A percentile compares a stretch with the other conserved stretches of the same genome.
Conservation (phyloP, 2,329 filamentous ascomycete genomes). For the Ambrosiella xylebori region DNA sequence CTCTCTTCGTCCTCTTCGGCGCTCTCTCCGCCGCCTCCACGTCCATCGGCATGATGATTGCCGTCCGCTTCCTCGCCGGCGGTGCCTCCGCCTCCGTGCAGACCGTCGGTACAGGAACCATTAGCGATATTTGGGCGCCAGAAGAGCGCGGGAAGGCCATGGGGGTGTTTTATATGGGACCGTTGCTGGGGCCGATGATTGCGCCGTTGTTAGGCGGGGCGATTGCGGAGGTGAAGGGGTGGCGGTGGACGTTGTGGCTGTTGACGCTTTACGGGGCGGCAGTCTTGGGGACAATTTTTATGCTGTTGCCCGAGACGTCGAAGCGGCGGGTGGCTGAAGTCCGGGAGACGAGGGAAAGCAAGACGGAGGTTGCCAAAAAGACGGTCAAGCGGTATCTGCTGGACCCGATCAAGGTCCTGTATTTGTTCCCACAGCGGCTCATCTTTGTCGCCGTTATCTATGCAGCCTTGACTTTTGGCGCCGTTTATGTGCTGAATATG, state of each 20-base stretch:
- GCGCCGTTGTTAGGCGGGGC: slow-evolving; percentile 62
- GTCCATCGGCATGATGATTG: slow-evolving; percentile 59
- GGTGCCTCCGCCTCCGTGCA: slow-evolving; percentile 68
- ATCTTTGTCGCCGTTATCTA: slow-evolving; percentile 59
- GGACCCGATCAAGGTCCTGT: slow-evolving; percentile 54
- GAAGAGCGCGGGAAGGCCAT: slow-evolving; percentile 61
- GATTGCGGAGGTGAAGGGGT: slow-evolving; percentile 50
- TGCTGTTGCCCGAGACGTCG: slow-evolving; percentile 51
- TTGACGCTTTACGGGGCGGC: slow-evolving; percentile 50
- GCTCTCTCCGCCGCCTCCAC: slow-evolving; percentile 50
- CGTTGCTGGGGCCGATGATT: slow-evolving; percentile 55
- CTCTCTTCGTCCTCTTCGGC: slow-evolving; percentile 54
- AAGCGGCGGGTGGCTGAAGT: slow-evolving; percentile 22
- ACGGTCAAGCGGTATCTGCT: slow-evolving; percentile 45
- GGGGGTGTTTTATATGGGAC: slow-evolving; percentile 68
- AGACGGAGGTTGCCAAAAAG: slow-evolving; percentile 28
- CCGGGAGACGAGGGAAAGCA: background rate
- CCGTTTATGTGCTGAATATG: slow-evolving; percentile 63
- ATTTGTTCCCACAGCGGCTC: slow-evolving; percentile 56
- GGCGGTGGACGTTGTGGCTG: slow-evolving; percentile 67
- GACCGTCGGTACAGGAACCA: slow-evolving; percentile 67
- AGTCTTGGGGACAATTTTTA: slow-evolving; percentile 36
- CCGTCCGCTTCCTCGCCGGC: slow-evolving; percentile 56
- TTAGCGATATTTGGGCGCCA: slow-evolving; percentile 64
- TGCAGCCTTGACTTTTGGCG: slow-evolving; percentile 56